Evolutionary conservation across 78 protist genomes (phyloP).

Genomic region (Bigelowiella natans): DNA sequence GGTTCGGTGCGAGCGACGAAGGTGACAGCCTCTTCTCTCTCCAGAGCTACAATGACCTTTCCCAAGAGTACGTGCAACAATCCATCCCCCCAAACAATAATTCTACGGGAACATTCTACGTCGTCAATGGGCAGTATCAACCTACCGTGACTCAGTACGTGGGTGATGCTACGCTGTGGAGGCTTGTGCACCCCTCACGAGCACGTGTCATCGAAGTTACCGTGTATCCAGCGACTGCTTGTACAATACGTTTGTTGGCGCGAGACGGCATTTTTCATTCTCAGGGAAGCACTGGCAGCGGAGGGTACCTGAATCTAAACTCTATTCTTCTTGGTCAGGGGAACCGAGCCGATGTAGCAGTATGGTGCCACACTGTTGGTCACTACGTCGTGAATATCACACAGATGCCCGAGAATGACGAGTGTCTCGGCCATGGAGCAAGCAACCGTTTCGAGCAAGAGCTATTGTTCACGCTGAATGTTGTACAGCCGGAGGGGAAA

Average conservation of each 20-base stretch:
- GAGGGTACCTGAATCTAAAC: not conserved
- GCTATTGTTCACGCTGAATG: too few species aligned
- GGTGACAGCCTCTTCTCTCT: not conserved
- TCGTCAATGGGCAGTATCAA: slow-evolving; percentile 12
- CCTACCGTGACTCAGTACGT: not conserved
- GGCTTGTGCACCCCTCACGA: slow-evolving; percentile 2
- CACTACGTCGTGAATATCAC: too few species aligned
- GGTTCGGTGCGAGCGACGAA: not conserved
- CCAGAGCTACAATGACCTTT: not conserved
- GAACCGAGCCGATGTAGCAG: slow-evolving; percentile 14
- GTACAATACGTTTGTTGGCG: slow-evolving; percentile 10
- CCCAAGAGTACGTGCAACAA: not conserved
- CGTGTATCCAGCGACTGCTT: not conserved
- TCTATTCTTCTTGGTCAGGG: slow-evolving; percentile 17
- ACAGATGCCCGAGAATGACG: too few species aligned
- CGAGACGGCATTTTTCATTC: slow-evolving; percentile 18
- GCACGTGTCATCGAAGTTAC: not conserved
- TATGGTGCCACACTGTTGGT: not conserved
- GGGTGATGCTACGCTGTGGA: not conserved
- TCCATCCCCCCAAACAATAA: not conserved
- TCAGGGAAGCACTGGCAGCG: not conserved
- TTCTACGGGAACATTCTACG: not conserved
- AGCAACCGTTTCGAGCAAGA: too few species aligned
- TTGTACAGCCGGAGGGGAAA: too few species aligned
- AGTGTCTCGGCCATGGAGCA: too few species aligned